These are phyloP conservation scores for Penicillium pulvis DNA, from an alignment of 495 filamentous ascomycete genomes.

Conservation along the genomic window DNA sequence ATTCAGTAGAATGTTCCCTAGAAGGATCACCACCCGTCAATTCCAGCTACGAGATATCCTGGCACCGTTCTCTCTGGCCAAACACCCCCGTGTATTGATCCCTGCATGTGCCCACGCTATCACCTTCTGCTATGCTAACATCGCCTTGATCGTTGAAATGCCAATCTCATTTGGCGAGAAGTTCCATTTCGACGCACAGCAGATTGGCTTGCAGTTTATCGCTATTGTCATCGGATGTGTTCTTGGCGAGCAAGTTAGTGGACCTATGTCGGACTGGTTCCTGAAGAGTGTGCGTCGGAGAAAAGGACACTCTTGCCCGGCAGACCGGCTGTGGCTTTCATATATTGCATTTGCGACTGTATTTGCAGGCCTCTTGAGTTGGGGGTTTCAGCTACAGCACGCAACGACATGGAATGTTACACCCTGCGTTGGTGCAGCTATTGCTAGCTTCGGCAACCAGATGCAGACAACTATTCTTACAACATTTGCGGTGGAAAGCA, in stretches of 20 bases:
- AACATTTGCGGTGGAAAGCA: conserved; percentile 35
- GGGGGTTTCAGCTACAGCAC: conserved; percentile 33
- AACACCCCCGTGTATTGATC: conserved; percentile 26
- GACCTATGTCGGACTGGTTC: conserved; percentile 35
- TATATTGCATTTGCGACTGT: conserved; percentile 34
- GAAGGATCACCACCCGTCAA: conserved; percentile 22
- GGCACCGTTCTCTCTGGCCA: conserved; percentile 24
- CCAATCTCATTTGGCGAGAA: conserved; percentile 32
- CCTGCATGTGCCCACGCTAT: conserved; percentile 31
- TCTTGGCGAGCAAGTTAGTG: conserved; percentile 38
- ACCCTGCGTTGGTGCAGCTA: conserved; percentile 35
- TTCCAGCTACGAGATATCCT: conserved; percentile 22
- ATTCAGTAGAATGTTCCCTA: conserved; percentile 21
- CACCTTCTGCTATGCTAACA: conserved; percentile 35
- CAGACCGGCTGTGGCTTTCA: conserved; percentile 38
- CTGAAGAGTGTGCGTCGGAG: conserved; percentile 16
- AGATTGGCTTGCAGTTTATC: conserved; percentile 41
- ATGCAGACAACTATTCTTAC: conserved; percentile 36
- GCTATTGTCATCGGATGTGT: conserved; percentile 39
- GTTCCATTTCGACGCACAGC: conserved; percentile 36
- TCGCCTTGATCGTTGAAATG: conserved; percentile 37
- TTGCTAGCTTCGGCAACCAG: conserved; percentile 40
- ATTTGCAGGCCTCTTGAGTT: conserved; percentile 31
- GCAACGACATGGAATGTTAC: conserved; percentile 35
- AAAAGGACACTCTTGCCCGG: conserved; percentile 21